phyloP scores from a whole-genome alignment of 2,329 filamentous ascomycete species.

The Aspergillus pseudonomiae region DNA sequence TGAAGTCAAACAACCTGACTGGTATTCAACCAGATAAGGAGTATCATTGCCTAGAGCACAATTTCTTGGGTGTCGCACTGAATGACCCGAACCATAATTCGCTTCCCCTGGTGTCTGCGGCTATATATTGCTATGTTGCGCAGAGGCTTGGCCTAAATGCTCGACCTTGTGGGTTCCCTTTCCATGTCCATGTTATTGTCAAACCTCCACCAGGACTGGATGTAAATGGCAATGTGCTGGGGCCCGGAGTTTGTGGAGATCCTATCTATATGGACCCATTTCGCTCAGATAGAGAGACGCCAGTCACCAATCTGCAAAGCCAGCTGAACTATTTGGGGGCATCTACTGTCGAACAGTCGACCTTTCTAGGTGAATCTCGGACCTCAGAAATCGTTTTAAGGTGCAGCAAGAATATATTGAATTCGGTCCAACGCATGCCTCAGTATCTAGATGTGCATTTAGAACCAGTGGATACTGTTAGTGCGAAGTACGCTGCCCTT shows the following conservation, averaged over 20 bases:
- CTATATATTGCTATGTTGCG: slow-evolving; percentile 83
- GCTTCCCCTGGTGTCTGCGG: slow-evolving; percentile 81
- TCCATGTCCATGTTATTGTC: slow-evolving; percentile 82
- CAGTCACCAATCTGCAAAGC: slow-evolving; percentile 59
- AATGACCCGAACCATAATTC: slow-evolving; percentile 74
- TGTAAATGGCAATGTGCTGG: slow-evolving; percentile 55
- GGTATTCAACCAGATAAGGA: slow-evolving; percentile 69
- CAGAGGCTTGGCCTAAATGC: slow-evolving; percentile 74
- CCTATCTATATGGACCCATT: slow-evolving; percentile 87
- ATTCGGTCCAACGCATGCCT: slow-evolving; percentile 63
- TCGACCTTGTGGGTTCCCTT: slow-evolving; percentile 78
- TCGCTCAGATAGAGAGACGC: slow-evolving; percentile 68
- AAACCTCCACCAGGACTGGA: slow-evolving; percentile 62
- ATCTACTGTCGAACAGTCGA: slow-evolving; percentile 40
- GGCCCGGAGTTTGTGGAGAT: slow-evolving; percentile 34
- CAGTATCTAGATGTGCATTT: slow-evolving; percentile 32
- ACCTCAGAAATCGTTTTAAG: slow-evolving; percentile 72
- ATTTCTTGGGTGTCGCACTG: slow-evolving; percentile 81
- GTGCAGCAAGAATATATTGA: slow-evolving; percentile 78
- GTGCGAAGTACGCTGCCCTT: slow-evolving; percentile 70
- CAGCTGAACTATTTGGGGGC: slow-evolving; percentile 60
- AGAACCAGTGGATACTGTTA: slow-evolving; percentile 56
- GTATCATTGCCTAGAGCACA: slow-evolving; percentile 83
- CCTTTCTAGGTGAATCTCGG: slow-evolving; percentile 66
- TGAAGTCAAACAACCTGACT: slow-evolving; percentile 68